A percentile compares a stretch with the other conserved stretches of the same genome.
Evolutionary conservation across 2,329 filamentous ascomycete genomes (phyloP).

Genomic region (Rosellinia necatrix): DNA sequence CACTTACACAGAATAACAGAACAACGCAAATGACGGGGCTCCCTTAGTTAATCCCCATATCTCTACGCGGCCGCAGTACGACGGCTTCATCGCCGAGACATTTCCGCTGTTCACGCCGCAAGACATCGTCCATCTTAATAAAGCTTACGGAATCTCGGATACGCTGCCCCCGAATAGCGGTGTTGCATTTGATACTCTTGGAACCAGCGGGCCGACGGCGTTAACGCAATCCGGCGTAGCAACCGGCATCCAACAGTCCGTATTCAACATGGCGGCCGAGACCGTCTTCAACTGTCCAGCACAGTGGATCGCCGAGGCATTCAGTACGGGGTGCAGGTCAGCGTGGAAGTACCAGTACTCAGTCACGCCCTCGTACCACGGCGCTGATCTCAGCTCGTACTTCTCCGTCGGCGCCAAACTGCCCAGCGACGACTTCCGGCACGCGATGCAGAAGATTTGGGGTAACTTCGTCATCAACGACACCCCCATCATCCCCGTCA

Average conservation of each 20-base stretch:
- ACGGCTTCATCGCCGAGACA: constrained; percentile 33
- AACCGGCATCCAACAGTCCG: constrained; percentile 54
- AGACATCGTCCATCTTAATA: constrained; percentile 27
- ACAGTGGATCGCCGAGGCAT: constrained; percentile 55
- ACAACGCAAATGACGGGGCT: constrained; percentile 43
- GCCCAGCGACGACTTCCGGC: constrained; percentile 41
- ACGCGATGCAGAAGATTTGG: constrained; percentile 48
- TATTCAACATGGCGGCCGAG: constrained; percentile 53
- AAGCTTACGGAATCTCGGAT: constrained; percentile 30
- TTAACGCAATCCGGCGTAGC: constrained; percentile 51
- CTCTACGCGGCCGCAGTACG: constrained; percentile 31
- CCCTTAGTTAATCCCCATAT: constrained; percentile 40
- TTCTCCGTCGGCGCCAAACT: constrained; percentile 38
- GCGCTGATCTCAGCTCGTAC: constrained; percentile 42
- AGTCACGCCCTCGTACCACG: constrained; percentile 42
- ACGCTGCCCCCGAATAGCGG: constrained; percentile 15
- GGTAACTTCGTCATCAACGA: constrained; percentile 49
- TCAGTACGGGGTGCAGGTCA: constrained; percentile 36
- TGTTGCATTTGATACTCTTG: constrained; percentile 44
- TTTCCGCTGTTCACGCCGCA: constrained; percentile 33
- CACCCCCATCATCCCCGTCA: constrained; percentile 45
- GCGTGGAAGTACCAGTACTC: constrained; percentile 51
- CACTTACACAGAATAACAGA: constrained; percentile 29
- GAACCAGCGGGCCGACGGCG: constrained; percentile 46
- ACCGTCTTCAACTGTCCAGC: constrained; percentile 55